Evolutionary conservation across 768 basidiomycete species (phyloP).

Genomic region (Mycena indigotica): DNA sequence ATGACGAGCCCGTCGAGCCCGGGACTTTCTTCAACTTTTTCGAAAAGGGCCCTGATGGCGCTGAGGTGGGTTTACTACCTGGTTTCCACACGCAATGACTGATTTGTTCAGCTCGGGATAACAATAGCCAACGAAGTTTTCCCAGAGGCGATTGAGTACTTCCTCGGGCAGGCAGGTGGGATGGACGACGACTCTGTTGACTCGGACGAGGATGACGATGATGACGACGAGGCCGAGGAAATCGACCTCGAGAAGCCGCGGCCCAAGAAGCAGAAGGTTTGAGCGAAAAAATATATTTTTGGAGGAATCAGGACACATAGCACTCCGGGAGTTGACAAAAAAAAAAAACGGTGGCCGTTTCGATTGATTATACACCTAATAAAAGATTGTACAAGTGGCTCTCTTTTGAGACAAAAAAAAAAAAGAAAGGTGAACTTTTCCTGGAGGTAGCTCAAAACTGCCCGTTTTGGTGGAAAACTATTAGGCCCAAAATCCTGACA

Average conservation of each 20-base stretch:
- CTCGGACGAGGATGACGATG: constrained; percentile 66
- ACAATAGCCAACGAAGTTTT: constrained; percentile 78
- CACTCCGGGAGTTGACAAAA: too few species aligned
- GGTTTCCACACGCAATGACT: not conserved
- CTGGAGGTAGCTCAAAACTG: too few species aligned
- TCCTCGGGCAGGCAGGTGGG: constrained; percentile 65
- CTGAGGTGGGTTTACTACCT: constrained; percentile 56
- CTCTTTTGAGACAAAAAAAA: too few species aligned
- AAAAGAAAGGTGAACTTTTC: too few species aligned
- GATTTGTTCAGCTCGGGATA: constrained; percentile 59
- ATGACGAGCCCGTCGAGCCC: constrained; percentile 61
- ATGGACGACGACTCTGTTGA: constrained; percentile 68
- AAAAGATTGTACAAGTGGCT: too few species aligned
- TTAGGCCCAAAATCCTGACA: too few species aligned
- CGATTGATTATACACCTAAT: too few species aligned
- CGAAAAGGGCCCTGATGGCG: constrained; percentile 63
- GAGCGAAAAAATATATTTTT: constrained; percentile 25
- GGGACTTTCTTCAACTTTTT: constrained; percentile 93
- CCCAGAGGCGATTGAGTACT: constrained; percentile 80
- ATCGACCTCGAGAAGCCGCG: constrained; percentile 87
- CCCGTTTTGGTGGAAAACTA: too few species aligned
- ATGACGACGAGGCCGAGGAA: constrained; percentile 80
- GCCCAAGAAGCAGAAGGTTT: constrained; percentile 72
- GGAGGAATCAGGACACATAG: not conserved
- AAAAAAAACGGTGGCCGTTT: too few species aligned